These are phyloP conservation scores for Chaetomiaceae sp. DNA, from an alignment of 2,329 filamentous ascomycete genomes.

Conservation along the genomic window DNA sequence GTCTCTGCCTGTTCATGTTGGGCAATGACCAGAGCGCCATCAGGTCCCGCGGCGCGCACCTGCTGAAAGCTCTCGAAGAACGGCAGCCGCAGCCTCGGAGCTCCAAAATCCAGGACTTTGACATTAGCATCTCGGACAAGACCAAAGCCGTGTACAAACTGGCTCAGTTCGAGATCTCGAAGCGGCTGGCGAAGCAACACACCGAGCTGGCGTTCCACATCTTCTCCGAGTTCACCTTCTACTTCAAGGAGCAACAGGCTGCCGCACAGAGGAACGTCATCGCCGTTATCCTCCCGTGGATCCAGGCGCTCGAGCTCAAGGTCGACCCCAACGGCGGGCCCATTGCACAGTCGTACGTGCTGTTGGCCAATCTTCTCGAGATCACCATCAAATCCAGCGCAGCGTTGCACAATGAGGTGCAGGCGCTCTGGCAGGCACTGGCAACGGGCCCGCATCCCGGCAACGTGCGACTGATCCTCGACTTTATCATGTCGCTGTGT, in stretches of 20 bases:
- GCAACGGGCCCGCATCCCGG: slow-evolving; percentile 88
- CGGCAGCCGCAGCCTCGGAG: slow-evolving; percentile 66
- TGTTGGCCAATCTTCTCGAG: slow-evolving; percentile 90
- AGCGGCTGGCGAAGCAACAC: slow-evolving; percentile 81
- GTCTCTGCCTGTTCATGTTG: slow-evolving; percentile 83
- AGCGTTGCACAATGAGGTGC: slow-evolving; percentile 89
- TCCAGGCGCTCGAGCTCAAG: slow-evolving; percentile 88
- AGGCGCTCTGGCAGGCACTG: slow-evolving; percentile 93
- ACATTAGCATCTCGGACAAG: slow-evolving; percentile 97
- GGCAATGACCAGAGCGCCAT: slow-evolving; percentile 89
- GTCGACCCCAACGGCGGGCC: slow-evolving; percentile 88
- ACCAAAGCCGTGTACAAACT: slow-evolving; percentile 97
- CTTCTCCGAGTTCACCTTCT: slow-evolving; percentile 90
- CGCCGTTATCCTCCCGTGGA: slow-evolving; percentile 91
- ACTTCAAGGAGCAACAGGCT: slow-evolving; percentile 82
- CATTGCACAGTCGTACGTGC: slow-evolving; percentile 86
- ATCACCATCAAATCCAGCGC: slow-evolving; percentile 91
- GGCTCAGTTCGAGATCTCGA: slow-evolving; percentile 94
- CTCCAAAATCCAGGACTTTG: slow-evolving; percentile 92
- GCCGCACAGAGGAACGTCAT: slow-evolving; percentile 89
- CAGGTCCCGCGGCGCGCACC: slow-evolving; percentile 76
- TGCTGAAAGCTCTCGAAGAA: slow-evolving; percentile 77
- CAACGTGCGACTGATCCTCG: slow-evolving; percentile 89
- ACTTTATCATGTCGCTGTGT: slow-evolving; percentile 94
- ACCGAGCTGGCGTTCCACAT: slow-evolving; percentile 86